Percentiles rank a stretch among this genome's conserved stretches.
phyloP scores from a whole-genome alignment of 225 moss, liverwort and hornwort species.

The Climacium dendroides region DNA sequence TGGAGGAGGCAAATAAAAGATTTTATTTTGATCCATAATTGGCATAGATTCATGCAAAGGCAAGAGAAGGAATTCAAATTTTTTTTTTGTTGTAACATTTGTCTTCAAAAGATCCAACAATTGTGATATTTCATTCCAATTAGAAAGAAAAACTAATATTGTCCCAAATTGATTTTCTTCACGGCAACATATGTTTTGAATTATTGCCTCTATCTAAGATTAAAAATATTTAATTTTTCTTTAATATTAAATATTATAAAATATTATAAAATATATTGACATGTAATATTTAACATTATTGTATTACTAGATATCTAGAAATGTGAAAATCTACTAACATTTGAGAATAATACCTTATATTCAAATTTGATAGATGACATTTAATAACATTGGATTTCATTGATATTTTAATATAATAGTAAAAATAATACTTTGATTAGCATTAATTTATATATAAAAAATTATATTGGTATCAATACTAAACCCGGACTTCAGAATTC shows the following conservation, averaged over 20 bases:
- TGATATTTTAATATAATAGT: not conserved
- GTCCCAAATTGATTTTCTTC: conserved; percentile 36
- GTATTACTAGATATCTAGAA: not conserved
- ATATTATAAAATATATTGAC: too few relatives aligned
- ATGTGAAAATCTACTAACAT: not conserved
- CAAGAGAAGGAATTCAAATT: conserved; percentile 18
- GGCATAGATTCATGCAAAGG: conserved; percentile 91
- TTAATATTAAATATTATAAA: too few relatives aligned
- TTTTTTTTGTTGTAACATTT: conserved; percentile 24
- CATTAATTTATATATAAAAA: not conserved
- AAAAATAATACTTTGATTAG: not conserved
- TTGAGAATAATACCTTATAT: not conserved
- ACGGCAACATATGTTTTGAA: conserved; percentile 44
- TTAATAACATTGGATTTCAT: not conserved
- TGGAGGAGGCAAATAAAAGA: conserved; percentile 45
- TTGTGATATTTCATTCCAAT: conserved; percentile 85
- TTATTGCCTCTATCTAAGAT: conserved; percentile 33
- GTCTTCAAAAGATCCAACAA: conserved; percentile 41
- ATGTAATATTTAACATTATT: not conserved
- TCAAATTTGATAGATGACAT: not conserved
- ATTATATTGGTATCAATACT: too few relatives aligned
- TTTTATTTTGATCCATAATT: conserved; percentile 55
- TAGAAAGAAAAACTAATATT: conserved; percentile 62
- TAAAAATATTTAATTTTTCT: too few relatives aligned
- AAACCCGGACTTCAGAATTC: not conserved